Base-by-base conservation (phyloP, 1,139 yeast species). In the Candida sanyaensis region DNA sequence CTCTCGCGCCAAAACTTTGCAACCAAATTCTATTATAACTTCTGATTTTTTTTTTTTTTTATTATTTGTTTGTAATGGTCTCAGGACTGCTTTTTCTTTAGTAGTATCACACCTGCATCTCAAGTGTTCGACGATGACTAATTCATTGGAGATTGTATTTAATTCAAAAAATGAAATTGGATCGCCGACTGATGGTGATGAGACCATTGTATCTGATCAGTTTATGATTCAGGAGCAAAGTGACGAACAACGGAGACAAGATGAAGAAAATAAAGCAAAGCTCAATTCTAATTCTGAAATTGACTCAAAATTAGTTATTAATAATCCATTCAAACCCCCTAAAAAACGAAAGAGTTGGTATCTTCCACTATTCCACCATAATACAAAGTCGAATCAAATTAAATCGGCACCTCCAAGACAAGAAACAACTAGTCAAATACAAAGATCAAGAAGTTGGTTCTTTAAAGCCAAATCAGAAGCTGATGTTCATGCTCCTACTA, bases 361-460 rank as follows among this genome's bases (percentile, higher is more conserved):
- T 36, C n/a, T 24, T 24, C 12, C 39, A 36, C 24, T 36, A 5
- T 24, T 36, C 5, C n/a, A 36, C n/a, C 29, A n/a, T 1, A 21
- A 8, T 9, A 5, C 17, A 6, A 36, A 36, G 13, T 11, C 30
- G 11, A n/a, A 23, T 26, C 21, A 11, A n/a, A 30, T 23, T 4
- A 12, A 36, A n/a, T 36, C 39, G 6, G 39, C 39, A 30, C 42
- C 42, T 8, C 36, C 42, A 4, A 11, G n/a, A 17, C 26, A 30
- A n/a, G 28, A 30, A 29, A 13, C 42, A 6, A 17, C 34, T 11
- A 17, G 13, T 5, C 37, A 41, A 41, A 8, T 41, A 26, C 43
- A 13, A 5, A 43, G 36, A 37, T 29, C 41, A 13, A 37, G 26
- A 37, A 31, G 42, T 11, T 37, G 37, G 38, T 38, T 43, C 13